Conservation (phyloP, 208 protist genomes). For the Crithidia fasciculata region DNA sequence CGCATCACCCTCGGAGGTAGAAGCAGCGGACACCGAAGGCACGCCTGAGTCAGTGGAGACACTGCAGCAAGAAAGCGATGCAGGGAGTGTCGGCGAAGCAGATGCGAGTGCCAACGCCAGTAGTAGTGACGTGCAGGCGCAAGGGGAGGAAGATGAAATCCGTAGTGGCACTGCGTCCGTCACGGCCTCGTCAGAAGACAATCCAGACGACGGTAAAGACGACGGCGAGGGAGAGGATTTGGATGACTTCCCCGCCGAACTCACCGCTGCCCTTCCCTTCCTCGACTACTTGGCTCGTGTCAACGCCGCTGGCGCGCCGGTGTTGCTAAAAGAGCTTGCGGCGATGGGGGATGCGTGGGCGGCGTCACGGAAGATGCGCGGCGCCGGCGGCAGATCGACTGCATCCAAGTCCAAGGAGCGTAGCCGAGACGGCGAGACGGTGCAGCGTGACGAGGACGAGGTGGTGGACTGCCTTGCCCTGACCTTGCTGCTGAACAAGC, state of each 20-base stretch:
- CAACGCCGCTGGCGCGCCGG: constrained; percentile 14
- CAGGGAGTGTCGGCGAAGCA: not conserved
- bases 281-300: constrained; percentile 30
- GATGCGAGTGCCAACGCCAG: too few species aligned
- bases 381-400: not conserved
- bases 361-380: not conserved
- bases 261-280: constrained; percentile 24
- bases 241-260: not conserved
- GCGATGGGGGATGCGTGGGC: constrained; percentile 43
- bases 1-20: too few species aligned
- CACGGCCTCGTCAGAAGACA: too few species aligned
- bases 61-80: not conserved
- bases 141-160: too few species aligned
- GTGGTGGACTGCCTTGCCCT: constrained; percentile 53
- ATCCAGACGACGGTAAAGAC: not conserved
- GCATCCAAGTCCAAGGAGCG: not conserved
- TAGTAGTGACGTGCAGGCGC: too few species aligned
- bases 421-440: not conserved
- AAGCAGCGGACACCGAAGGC: too few species aligned
- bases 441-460: constrained; percentile 10
- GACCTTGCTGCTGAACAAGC: constrained; percentile 64
- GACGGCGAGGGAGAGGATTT: not conserved
- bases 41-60: not conserved
- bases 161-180: too few species aligned
- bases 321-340: constrained; percentile 32